Evolutionary conservation across 305 asterid species (phyloP), one percentile per base, ranked within the genome.

Genomic region (Coffea humblotiana): DNA sequence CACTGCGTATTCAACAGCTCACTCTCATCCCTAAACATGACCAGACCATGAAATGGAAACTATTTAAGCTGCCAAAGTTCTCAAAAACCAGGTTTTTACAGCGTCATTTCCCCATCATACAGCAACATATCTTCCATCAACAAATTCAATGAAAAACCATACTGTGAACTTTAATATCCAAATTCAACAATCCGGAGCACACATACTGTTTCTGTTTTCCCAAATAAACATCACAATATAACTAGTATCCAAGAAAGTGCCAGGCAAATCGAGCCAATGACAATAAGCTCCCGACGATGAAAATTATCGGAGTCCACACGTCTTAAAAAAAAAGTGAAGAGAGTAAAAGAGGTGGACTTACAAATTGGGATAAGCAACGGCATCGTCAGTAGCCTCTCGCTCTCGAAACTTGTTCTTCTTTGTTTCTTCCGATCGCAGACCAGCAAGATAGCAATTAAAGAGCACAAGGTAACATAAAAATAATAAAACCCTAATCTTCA

Each of bases 331-430:
- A 63, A 61, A 12, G 13, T 48, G 19, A 61, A 73, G 18, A 54
- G 61, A 18, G 61, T 16, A 29, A 74, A 23, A 23, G 32, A 71
- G 66, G 66, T 69, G 67, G 65, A 80, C 95, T 80, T 86, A 96
- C 99, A 92, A 87, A 90, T 91, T 90, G 80, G 98, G 98, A 79
- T 90, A 91, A 82, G 95, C 97, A 67, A 91, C 88, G 82, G 97
- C 86, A 79, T 96, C 99, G 85, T 96, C 99, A 71, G 90, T 86
- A 74, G 98, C 98, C 90, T 92, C 93, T 54, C 99, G 97, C 85
- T 92, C 93, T 29, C 97, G 94, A 84, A 96, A 96, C 86, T 91
- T 94, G 85, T 92, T 96, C 84, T 76, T 86, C 75, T 87, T 85
- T 65, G 82, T 80, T 82, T 92, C 92, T 86, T 91, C 98, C 83